Evolutionary conservation across 495 filamentous ascomycete species (phyloP).

Genomic region (Trichoderma gamsii): DNA sequence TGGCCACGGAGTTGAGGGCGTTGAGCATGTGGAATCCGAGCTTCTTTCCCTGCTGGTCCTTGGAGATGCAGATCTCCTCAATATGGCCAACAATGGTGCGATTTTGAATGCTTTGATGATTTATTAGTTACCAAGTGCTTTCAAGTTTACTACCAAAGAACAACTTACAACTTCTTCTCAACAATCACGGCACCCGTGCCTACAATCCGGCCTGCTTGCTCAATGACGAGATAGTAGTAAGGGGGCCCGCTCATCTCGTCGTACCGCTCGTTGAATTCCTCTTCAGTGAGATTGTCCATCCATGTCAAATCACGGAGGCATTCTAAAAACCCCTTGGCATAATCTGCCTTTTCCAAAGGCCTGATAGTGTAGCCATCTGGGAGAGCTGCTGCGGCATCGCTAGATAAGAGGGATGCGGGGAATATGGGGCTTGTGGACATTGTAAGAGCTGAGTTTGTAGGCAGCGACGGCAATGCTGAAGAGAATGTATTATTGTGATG

Average conservation of each 20-base stretch:
- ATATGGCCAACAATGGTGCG: slow-evolving; percentile 71
- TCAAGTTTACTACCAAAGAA: not conserved
- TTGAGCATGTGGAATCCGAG: slow-evolving; percentile 77
- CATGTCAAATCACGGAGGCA: slow-evolving; percentile 75
- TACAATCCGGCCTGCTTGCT: slow-evolving; percentile 59
- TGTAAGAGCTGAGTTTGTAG: not conserved
- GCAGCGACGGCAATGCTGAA: not conserved
- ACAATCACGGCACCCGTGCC: slow-evolving; percentile 69
- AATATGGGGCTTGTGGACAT: slow-evolving; percentile 51
- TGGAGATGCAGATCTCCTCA: slow-evolving; percentile 82
- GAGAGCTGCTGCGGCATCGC: slow-evolving; percentile 52
- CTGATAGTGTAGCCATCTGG: slow-evolving; percentile 56
- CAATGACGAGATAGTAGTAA: slow-evolving; percentile 72
- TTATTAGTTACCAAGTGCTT: not conserved
- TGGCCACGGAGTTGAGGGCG: slow-evolving; percentile 69
- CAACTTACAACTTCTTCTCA: slow-evolving; percentile 59
- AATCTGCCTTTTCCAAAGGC: slow-evolving; percentile 66
- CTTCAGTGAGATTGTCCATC: slow-evolving; percentile 68
- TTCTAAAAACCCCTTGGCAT: slow-evolving; percentile 64
- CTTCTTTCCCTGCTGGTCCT: slow-evolving; percentile 83
- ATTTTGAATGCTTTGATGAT: slow-evolving; percentile 48
- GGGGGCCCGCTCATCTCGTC: slow-evolving; percentile 62
- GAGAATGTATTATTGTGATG: not conserved
- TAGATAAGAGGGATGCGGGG: slow-evolving; percentile 60
- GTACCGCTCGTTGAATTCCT: slow-evolving; percentile 64